phyloP scores from a whole-genome alignment of 345 rosid species.

The Gossypium mustelinum region DNA sequence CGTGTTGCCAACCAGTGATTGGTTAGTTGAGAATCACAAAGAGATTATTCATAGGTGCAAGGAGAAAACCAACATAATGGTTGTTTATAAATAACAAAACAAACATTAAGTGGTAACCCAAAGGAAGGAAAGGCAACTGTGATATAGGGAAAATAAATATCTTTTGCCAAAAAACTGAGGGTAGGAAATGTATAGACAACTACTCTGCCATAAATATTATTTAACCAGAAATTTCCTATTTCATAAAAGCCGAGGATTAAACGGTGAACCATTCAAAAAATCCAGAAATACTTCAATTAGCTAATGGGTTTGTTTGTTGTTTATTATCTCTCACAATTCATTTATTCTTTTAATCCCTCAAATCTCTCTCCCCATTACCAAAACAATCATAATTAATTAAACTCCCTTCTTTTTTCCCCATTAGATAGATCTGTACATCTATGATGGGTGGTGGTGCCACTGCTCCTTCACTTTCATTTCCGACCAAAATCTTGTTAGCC shows the following conservation, averaged over 20 bases:
- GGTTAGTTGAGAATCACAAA: too few species aligned
- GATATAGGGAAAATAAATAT: too few species aligned
- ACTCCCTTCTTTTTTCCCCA: neutral
- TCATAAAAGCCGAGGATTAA: neutral
- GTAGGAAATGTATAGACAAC: too few species aligned
- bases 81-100: too few species aligned
- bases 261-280: neutral
- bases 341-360: neutral
- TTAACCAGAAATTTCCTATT: neutral
- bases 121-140: too few species aligned
- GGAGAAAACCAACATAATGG: too few species aligned
- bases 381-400: neutral
- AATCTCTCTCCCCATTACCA: neutral
- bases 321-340: neutral
- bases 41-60: too few species aligned
- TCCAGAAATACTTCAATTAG: constrained; percentile 4
- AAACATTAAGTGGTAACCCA: too few species aligned
- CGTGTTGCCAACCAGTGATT: too few species aligned
- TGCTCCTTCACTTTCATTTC: neutral
- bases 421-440: neutral
- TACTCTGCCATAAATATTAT: neutral
- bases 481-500: neutral
- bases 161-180: neutral
- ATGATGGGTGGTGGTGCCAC: neutral
- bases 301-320: neutral